Conservation (phyloP, 2,329 filamentous ascomycete species). For the Keithomyces neogunnii region DNA sequence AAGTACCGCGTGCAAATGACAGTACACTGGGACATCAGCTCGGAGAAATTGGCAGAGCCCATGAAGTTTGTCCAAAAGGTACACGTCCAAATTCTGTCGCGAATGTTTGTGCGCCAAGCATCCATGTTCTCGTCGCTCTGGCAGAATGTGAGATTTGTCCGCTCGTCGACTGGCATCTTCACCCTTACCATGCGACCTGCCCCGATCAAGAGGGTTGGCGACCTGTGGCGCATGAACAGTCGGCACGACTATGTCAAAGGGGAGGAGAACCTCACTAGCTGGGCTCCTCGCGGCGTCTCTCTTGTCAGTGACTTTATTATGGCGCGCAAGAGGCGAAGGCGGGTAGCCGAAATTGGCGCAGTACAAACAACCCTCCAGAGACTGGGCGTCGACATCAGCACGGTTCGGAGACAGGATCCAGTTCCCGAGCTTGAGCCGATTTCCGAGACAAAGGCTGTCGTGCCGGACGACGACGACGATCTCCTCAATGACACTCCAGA, state of each 20-base stretch:
- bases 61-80: slow-evolving; percentile 81
- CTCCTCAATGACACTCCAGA: slow-evolving; percentile 50
- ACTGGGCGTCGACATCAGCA: slow-evolving; percentile 40
- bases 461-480: slow-evolving; percentile 49
- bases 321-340: slow-evolving; percentile 62
- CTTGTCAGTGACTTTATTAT: slow-evolving; percentile 81
- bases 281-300: slow-evolving; percentile 84
- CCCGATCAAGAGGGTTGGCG: slow-evolving; percentile 82
- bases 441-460: slow-evolving; percentile 29
- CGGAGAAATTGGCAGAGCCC: slow-evolving; percentile 74
- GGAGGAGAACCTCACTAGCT: slow-evolving; percentile 75
- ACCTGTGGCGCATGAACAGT: slow-evolving; percentile 94
- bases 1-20: slow-evolving; percentile 87
- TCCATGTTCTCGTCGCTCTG: slow-evolving; percentile 84
- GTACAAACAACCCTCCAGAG: slow-evolving; percentile 58
- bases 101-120: slow-evolving; percentile 75
- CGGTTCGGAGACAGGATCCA: slow-evolving; percentile 20
- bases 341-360: slow-evolving; percentile 72
- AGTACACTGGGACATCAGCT: slow-evolving; percentile 77
- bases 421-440: slow-evolving; percentile 27
- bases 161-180: slow-evolving; percentile 80
- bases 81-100: slow-evolving; percentile 73
- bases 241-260: slow-evolving; percentile 94
- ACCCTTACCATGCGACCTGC: slow-evolving; percentile 78
- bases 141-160: slow-evolving; percentile 76